Evolutionary conservation across 176 grass and related monocot species (phyloP), one percentile per base, ranked within the genome.

Genomic region (Guadua angustifolia): DNA sequence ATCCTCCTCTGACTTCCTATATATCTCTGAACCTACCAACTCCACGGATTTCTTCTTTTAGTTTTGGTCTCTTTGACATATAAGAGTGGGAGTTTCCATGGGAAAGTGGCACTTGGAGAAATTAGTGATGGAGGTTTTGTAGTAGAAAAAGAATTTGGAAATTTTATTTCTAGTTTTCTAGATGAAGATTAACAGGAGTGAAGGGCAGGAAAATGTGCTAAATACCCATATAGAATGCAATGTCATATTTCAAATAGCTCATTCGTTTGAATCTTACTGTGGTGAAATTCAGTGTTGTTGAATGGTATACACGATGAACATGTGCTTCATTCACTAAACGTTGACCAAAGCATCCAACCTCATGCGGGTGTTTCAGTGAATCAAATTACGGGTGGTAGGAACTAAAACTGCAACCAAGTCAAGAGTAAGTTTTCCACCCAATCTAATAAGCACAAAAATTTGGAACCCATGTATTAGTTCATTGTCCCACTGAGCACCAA

Each of bases 321-420:
- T 80, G 42, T 79, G 66, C 67, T 72, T 79, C 19, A 1, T 7
- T 57, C 21, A 57, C 21, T 57, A 57, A 50, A 8, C 63, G 44
- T 86, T 79, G 75, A 65, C 56, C 9, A 79, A 72, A 79, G 44
- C 56, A 79, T 65, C 44, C 57, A 73, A 29, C 16, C 57, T 64
- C 68, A 55, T 63, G 45, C 25, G 22, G 32, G 38, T 71, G 53
- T 71, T 49, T 71, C 15, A 5, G 9, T 21, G 55, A 71, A 73
- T 40, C 66, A 71, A 71, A 86, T 29, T 75, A 55, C 18, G 59
- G 39, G 40, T 69, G 5, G 18, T 32, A 69, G 51, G 71, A 66
- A 53, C 71, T 52, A 43, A 83, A 24, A n/a, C 49, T 75, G 15
- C 59, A 83, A 29, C 45, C 9, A 42, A 51, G 2, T 85, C 11